phyloP scores from a whole-genome alignment of 495 filamentous ascomycete genomes.

The Penicillium canescens region DNA sequence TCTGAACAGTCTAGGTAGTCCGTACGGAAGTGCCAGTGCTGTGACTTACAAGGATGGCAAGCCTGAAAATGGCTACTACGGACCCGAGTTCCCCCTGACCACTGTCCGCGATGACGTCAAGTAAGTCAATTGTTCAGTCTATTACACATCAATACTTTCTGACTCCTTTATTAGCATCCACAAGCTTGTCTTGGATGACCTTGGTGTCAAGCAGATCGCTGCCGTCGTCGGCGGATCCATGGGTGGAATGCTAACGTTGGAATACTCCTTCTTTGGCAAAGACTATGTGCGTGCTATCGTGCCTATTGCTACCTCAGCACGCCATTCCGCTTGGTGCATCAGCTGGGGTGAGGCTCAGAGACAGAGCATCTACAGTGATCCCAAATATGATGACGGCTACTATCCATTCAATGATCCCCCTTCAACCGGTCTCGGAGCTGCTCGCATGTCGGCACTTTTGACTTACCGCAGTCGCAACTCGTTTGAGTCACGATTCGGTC shows the following conservation, averaged over 20 bases:
- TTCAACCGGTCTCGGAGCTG: constrained; percentile 81
- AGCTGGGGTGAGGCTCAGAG: constrained; percentile 98
- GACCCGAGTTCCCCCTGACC: constrained; percentile 93
- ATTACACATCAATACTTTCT: constrained; percentile 7
- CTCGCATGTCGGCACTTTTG: constrained; percentile 92
- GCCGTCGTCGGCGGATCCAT: constrained; percentile 95
- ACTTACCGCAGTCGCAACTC: constrained; percentile 97
- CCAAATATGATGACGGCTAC: constrained; percentile 97
- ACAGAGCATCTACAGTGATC: constrained; percentile 97
- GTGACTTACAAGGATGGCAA: constrained; percentile 86
- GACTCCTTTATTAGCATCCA: constrained; percentile 63
- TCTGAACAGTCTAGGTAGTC: constrained; percentile 93
- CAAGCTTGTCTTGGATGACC: constrained; percentile 84
- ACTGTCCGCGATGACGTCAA: constrained; percentile 95
- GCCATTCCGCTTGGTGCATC: constrained; percentile 98
- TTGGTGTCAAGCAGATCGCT: constrained; percentile 84
- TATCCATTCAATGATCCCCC: constrained; percentile 85
- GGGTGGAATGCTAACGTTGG: constrained; percentile 95
- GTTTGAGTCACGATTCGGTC: constrained; percentile 91
- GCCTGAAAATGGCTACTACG: constrained; percentile 73
- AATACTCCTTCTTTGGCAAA: constrained; percentile 95
- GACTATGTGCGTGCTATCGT: constrained; percentile 91
- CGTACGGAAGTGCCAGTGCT: constrained; percentile 94
- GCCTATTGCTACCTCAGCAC: constrained; percentile 90
- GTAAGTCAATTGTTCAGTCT: constrained; percentile 46